These are phyloP conservation scores for Rutstroemia sp. DNA, from an alignment of 2,329 filamentous ascomycete genomes.

Conservation along the genomic window DNA sequence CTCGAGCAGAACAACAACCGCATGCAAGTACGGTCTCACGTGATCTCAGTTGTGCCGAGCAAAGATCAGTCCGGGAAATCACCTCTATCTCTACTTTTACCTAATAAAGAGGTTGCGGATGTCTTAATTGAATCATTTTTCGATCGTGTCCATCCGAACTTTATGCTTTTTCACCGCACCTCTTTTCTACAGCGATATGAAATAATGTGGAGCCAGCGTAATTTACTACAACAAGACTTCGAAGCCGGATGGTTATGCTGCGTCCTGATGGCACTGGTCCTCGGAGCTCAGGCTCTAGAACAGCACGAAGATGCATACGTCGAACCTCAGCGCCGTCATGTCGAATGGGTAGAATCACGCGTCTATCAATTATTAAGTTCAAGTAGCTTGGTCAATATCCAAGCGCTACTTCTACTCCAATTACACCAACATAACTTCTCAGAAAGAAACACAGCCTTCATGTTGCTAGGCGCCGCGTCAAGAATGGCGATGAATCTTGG, in stretches of 20 bases:
- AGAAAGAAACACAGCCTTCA: conserved; percentile 35
- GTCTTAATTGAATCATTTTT: conserved; percentile 35
- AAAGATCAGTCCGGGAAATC: conserved; percentile 14
- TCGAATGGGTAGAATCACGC: conserved; percentile 28
- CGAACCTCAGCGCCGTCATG: conserved; percentile 30
- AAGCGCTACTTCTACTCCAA: conserved; percentile 35
- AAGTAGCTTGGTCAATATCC: conserved; percentile 35
- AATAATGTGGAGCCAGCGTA: conserved; percentile 28
- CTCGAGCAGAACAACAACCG: conserved; percentile 3
- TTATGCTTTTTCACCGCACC: conserved; percentile 34
- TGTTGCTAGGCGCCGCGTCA: conserved; percentile 34
- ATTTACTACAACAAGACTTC: conserved; percentile 26
- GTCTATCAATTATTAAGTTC: conserved; percentile 32
- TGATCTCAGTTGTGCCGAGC: neutral
- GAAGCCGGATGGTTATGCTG: conserved; percentile 36
- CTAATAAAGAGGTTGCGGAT: conserved; percentile 31
- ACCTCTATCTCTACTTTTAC: conserved; percentile 26
- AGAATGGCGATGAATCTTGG: conserved; percentile 37
- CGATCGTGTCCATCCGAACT: conserved; percentile 32
- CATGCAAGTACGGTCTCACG: neutral
- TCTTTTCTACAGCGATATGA: conserved; percentile 35
- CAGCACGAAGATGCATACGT: conserved; percentile 26
- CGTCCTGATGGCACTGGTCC: conserved; percentile 29
- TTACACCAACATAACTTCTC: conserved; percentile 36
- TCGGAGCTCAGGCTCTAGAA: conserved; percentile 34